These are phyloP conservation scores for Fusarium sacchari DNA, from an alignment of 2,329 filamentous ascomycete genomes.

Conservation along the genomic window DNA sequence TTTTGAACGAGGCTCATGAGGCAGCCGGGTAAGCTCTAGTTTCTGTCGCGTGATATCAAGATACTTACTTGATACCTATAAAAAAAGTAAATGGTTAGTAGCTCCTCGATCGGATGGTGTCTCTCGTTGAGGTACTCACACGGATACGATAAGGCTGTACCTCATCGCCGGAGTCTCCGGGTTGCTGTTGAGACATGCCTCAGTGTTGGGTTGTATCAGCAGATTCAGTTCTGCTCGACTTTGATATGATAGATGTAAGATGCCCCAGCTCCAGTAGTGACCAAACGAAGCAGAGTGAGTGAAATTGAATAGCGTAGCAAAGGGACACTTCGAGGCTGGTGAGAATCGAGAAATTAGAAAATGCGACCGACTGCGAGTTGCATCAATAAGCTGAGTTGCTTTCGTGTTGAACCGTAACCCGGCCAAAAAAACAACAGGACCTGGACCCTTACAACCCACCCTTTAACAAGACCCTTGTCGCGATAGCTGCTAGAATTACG, in stretches of 20 bases:
- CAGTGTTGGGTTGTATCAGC: not conserved
- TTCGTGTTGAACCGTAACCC: slow-evolving; percentile 15
- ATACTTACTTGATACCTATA: slow-evolving; percentile 72
- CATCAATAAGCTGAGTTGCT: slow-evolving; percentile 25
- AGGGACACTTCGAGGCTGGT: slow-evolving; percentile 5
- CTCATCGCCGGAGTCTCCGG: slow-evolving; percentile 51
- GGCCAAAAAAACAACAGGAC: slow-evolving; percentile 26
- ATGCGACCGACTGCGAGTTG: slow-evolving; percentile 7
- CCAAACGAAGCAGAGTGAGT: not conserved
- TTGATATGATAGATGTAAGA: not conserved
- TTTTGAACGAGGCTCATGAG: slow-evolving; percentile 64
- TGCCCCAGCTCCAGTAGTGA: not conserved
- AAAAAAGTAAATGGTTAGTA: slow-evolving; percentile 40
- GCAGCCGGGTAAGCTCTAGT: slow-evolving; percentile 72
- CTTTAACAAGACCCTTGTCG: slow-evolving; percentile 21
- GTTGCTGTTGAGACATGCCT: slow-evolving; percentile 34
- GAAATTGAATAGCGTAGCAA: not conserved
- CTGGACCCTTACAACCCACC: slow-evolving; percentile 28
- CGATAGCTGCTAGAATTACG: slow-evolving; percentile 35
- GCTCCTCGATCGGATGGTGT: not conserved
- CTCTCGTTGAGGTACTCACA: slow-evolving; percentile 54
- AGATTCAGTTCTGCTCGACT: slow-evolving; percentile 1
- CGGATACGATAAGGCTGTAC: slow-evolving; percentile 67
- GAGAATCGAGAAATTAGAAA: slow-evolving; percentile 24
- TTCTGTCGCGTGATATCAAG: slow-evolving; percentile 74